These are phyloP conservation scores for Adenanthera pavonina DNA, from an alignment of 306 rosid genomes.

Conservation along the genomic window DNA sequence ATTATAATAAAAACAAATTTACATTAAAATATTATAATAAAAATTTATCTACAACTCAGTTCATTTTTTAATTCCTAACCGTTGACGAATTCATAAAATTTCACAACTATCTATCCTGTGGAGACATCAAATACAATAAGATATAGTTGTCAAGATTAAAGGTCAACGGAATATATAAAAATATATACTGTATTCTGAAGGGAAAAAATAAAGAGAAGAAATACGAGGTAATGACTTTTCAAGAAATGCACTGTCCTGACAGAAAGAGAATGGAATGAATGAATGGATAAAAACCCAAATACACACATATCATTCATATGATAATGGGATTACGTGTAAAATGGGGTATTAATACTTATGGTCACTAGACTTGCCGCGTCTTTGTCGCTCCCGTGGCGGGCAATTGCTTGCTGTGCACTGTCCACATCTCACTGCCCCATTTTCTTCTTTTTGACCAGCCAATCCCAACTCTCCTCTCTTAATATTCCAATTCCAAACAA, in stretches of 20 bases:
- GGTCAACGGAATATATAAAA: neutral
- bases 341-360: no score
- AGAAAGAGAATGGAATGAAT: no score
- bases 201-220: neutral
- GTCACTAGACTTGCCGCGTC: neutral
- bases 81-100: neutral
- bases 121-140: neutral
- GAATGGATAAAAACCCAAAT: no score
- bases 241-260: neutral
- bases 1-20: no score
- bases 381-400: slow-evolving; percentile 5
- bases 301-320: no score
- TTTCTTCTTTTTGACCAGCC: slow-evolving; percentile 28
- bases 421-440: slow-evolving; percentile 15
- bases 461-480: slow-evolving; percentile 4
- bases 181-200: neutral
- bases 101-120: neutral
- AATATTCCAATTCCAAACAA: neutral
- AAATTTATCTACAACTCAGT: no score
- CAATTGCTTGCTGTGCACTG: slow-evolving; percentile 19
- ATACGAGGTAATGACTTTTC: neutral
- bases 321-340: neutral
- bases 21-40: no score
- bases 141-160: neutral
- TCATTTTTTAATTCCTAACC: neutral